Evolutionary conservation across 2,329 filamentous ascomycete genomes (phyloP).

Genomic region (Colletotrichum melonis): DNA sequence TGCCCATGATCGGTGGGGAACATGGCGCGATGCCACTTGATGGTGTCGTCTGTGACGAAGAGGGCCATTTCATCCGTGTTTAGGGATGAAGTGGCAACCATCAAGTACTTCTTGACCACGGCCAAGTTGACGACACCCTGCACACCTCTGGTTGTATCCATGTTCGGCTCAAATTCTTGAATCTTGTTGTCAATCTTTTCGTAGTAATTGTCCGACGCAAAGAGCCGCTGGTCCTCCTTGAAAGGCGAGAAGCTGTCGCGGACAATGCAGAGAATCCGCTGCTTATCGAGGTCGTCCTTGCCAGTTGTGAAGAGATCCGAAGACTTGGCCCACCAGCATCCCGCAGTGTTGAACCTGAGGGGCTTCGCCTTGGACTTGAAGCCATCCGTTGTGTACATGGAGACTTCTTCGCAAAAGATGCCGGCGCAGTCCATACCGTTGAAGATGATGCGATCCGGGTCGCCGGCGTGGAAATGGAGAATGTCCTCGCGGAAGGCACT

Average conservation of each 20-base stretch:
- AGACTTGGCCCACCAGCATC: slow-evolving; percentile 90
- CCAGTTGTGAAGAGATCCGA: slow-evolving; percentile 79
- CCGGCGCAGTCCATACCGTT: slow-evolving; percentile 77
- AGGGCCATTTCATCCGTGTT: slow-evolving; percentile 91
- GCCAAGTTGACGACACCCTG: slow-evolving; percentile 86
- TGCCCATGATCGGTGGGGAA: slow-evolving; percentile 83
- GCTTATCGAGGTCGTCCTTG: slow-evolving; percentile 71
- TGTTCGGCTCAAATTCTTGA: slow-evolving; percentile 78
- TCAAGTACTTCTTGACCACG: slow-evolving; percentile 85
- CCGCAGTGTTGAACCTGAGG: slow-evolving; percentile 75
- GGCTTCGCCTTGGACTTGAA: slow-evolving; percentile 76
- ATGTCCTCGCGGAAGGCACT: slow-evolving; percentile 61
- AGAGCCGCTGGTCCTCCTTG: slow-evolving; percentile 79
- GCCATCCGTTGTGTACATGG: slow-evolving; percentile 84
- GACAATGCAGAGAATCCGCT: slow-evolving; percentile 84
- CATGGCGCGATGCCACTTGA: slow-evolving; percentile 90
- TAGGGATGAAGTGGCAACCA: slow-evolving; percentile 83
- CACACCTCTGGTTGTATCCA: slow-evolving; percentile 80
- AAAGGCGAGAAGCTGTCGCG: slow-evolving; percentile 77
- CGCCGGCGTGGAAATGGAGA: slow-evolving; percentile 84
- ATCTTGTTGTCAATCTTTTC: slow-evolving; percentile 57
- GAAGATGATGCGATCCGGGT: slow-evolving; percentile 88
- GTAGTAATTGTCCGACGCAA: slow-evolving; percentile 89
- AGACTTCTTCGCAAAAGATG: slow-evolving; percentile 71
- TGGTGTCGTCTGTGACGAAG: slow-evolving; percentile 86